Conservation (phyloP, 306 rosid genomes). For the Astragalus glycyphyllos region DNA sequence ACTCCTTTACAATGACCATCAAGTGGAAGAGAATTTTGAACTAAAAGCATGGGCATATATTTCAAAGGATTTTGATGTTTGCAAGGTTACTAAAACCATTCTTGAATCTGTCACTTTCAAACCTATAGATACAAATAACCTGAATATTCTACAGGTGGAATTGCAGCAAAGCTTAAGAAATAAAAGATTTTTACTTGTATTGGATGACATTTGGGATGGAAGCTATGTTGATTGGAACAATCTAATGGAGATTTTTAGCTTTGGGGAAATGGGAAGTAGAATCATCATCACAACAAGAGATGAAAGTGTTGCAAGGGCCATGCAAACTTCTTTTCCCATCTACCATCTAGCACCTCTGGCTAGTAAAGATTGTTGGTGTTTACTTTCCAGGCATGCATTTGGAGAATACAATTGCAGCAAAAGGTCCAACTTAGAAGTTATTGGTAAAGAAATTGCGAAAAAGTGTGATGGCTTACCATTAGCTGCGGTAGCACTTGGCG, state of each 20-base stretch:
- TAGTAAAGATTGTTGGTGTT: conserved; percentile 46
- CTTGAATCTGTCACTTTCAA: not conserved
- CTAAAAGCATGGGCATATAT: conserved; percentile 10
- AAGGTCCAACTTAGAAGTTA: conserved; percentile 36
- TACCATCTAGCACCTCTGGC: conserved; percentile 40
- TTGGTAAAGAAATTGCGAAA: conserved; percentile 46
- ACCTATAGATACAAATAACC: not conserved
- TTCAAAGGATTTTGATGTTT: conserved; percentile 28
- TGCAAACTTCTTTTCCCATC: conserved; percentile 44
- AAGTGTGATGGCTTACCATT: conserved; percentile 56
- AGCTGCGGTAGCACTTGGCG: conserved; percentile 51
- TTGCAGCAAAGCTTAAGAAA: conserved; percentile 31
- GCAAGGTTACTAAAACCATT: not conserved
- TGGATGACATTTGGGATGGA: conserved; percentile 56
- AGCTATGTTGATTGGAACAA: conserved; percentile 51
- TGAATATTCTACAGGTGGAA: conserved; percentile 36
- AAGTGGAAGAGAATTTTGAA: conserved; percentile 8
- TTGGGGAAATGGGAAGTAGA: conserved; percentile 19
- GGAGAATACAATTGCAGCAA: conserved; percentile 2
- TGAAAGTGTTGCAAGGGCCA: conserved; percentile 45
- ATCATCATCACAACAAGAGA: conserved; percentile 31
- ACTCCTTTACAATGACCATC: conserved; percentile 23
- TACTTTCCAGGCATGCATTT: conserved; percentile 50
- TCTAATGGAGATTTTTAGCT: conserved; percentile 2
- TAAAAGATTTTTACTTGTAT: conserved; percentile 48